A percentile compares a stretch with the other conserved stretches of the same genome.
These are phyloP conservation scores for Penicillium silybi DNA, from an alignment of 495 filamentous ascomycete genomes.

Conservation along the genomic window DNA sequence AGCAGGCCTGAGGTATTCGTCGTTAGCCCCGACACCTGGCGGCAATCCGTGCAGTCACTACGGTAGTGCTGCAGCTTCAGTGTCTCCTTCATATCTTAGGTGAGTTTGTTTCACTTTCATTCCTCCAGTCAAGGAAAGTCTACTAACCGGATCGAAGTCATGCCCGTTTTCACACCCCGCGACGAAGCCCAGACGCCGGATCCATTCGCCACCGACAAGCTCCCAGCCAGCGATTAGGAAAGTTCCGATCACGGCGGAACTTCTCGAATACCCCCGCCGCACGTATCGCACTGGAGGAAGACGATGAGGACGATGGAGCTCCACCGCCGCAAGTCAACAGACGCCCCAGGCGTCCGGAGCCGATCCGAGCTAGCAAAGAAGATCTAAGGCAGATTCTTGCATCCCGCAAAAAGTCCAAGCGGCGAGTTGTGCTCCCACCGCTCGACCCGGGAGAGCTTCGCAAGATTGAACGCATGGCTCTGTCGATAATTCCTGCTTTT, in stretches of 20 bases:
- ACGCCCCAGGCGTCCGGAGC: neutral
- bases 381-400: slow-evolving; percentile 3
- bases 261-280: slow-evolving; percentile 6
- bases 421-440: neutral
- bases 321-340: neutral
- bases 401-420: slow-evolving; percentile 2
- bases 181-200: neutral
- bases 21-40: slow-evolving; percentile 2
- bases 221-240: neutral
- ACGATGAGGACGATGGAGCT: slow-evolving; percentile 3
- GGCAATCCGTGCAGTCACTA: neutral
- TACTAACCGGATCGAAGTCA: neutral
- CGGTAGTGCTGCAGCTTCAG: neutral
- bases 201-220: neutral
- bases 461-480: slow-evolving; percentile 1
- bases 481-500: neutral
- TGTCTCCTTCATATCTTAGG: neutral
- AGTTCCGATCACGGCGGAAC: neutral
- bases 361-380: neutral
- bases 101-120: neutral
- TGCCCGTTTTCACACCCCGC: neutral
- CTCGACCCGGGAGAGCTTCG: slow-evolving; percentile 2
- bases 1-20: slow-evolving; percentile 20
- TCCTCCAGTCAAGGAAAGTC: neutral
- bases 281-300: slow-evolving; percentile 11